A percentile compares a stretch with the other conserved stretches of the same genome.
phyloP scores from a whole-genome alignment of 2,329 filamentous ascomycete species.

The Myrmaecium sp. region DNA sequence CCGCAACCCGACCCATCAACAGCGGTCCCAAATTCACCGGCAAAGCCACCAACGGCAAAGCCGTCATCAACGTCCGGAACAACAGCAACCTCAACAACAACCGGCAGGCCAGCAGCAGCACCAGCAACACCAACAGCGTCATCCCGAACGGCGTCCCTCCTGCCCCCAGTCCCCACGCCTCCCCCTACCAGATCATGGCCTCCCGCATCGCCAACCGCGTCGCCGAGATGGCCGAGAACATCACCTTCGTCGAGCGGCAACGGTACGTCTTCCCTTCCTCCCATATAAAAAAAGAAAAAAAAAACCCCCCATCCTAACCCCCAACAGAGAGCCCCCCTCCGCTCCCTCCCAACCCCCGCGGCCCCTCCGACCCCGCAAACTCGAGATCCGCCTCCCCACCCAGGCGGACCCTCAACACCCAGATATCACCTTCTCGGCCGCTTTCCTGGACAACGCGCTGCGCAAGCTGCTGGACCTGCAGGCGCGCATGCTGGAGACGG shows the following conservation, averaged over 20 bases:
- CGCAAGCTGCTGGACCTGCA: constrained; percentile 32
- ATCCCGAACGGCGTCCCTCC: neutral
- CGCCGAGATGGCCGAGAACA: constrained; percentile 35
- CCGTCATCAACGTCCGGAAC: constrained; percentile 9
- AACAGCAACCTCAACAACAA: neutral
- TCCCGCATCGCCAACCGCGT: constrained; percentile 32
- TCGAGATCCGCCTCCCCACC: constrained; percentile 30
- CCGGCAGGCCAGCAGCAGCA: neutral
- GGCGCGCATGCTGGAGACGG: constrained; percentile 32
- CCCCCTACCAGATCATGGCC: constrained; percentile 34
- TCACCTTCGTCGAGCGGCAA: constrained; percentile 31
- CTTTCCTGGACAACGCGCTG: constrained; percentile 35
- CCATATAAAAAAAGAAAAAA: neutral
- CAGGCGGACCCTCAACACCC: constrained; percentile 16
- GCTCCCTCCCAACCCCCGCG: constrained; percentile 3
- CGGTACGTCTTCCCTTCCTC: constrained; percentile 10
- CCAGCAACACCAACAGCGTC: neutral
- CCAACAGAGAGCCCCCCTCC: neutral
- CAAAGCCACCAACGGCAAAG: constrained; percentile 4
- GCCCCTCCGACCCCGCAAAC: constrained; percentile 25
- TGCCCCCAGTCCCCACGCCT: constrained; percentile 7
- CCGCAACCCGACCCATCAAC: neutral
- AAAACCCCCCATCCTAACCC: neutral
- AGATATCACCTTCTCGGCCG: constrained; percentile 33
- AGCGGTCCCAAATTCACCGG: constrained; percentile 1